Evolutionary conservation across 495 filamentous ascomycete genomes (phyloP).

Genomic region (Emericellopsis terricola): DNA sequence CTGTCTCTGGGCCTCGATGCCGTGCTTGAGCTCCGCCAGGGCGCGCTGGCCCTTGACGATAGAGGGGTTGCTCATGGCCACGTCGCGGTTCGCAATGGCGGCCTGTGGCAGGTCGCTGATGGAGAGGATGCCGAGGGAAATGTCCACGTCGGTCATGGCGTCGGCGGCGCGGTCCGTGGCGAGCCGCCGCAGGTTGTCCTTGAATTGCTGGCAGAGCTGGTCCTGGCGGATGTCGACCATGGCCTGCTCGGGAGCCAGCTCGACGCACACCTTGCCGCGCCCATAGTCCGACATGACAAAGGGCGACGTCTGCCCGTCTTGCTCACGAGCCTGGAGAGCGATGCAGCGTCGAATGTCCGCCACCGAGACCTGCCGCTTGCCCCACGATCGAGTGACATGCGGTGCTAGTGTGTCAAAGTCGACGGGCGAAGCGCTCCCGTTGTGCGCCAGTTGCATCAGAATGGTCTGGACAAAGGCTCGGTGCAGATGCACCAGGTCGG

Average conservation of each 20-base stretch:
- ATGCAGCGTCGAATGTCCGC: conserved; percentile 41
- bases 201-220: conserved; percentile 33
- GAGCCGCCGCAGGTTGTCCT: conserved; percentile 23
- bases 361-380: conserved; percentile 35
- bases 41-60: conserved; percentile 38
- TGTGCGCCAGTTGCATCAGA: conserved; percentile 42
- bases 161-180: conserved; percentile 22
- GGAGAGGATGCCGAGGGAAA: conserved; percentile 17
- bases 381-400: conserved; percentile 39
- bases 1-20: conserved; percentile 26
- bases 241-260: conserved; percentile 11
- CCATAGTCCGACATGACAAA: conserved; percentile 44
- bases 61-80: conserved; percentile 22
- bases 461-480: conserved; percentile 38
- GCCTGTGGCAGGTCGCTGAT: conserved; percentile 34
- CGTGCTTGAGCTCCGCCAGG: conserved; percentile 39
- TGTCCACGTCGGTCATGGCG: conserved; percentile 3
- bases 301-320: conserved; percentile 9
- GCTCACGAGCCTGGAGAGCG: conserved; percentile 25
- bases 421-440: conserved; percentile 38
- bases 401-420: conserved; percentile 37
- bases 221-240: conserved; percentile 35
- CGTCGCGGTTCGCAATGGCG: conserved; percentile 28
- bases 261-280: conserved; percentile 25
- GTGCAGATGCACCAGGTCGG: conserved; percentile 36